Evolutionary conservation across 2,329 filamentous ascomycete species (phyloP).

Genomic region (Clarireedia hainanense): DNA sequence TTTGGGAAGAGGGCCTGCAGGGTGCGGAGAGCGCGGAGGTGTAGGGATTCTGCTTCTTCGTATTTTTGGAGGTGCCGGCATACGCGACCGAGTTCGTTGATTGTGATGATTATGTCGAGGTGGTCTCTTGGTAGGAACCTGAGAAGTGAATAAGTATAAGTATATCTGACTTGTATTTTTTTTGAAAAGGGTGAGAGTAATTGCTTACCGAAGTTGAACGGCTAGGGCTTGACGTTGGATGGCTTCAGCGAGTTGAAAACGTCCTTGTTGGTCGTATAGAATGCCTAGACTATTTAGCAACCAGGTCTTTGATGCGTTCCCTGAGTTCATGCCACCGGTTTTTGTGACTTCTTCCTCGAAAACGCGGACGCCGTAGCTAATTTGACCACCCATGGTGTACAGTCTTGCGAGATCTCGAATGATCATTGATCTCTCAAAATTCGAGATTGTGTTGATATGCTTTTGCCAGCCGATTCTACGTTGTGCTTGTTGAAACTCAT

Average conservation of each 20-base stretch:
- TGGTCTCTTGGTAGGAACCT: slow-evolving; percentile 4
- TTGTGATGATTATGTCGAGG: slow-evolving; percentile 7
- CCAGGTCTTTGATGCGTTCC: slow-evolving; percentile 6
- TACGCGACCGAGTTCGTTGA: slow-evolving; percentile 8
- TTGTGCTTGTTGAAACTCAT: slow-evolving; percentile 8
- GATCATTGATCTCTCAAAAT: slow-evolving; percentile 8
- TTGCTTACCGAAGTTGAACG: slow-evolving; percentile 2
- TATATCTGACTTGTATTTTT: neutral
- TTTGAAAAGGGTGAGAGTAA: too few species aligned
- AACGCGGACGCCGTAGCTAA: slow-evolving; percentile 1
- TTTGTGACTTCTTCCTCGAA: slow-evolving; percentile 8
- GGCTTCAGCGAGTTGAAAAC: slow-evolving; percentile 4
- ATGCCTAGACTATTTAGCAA: slow-evolving; percentile 6
- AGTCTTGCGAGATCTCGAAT: slow-evolving; percentile 5
- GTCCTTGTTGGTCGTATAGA: slow-evolving; percentile 9
- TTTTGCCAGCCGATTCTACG: neutral
- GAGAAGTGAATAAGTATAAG: neutral
- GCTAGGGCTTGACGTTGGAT: slow-evolving; percentile 8
- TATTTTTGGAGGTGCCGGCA: slow-evolving; percentile 3
- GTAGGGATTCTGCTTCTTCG: slow-evolving; percentile 2
- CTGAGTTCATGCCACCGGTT: slow-evolving; percentile 5
- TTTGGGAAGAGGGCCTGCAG: neutral
- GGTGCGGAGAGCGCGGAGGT: neutral
- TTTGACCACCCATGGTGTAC: slow-evolving; percentile 7
- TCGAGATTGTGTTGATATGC: slow-evolving; percentile 1